These are phyloP conservation scores for Rhizoctonia solani DNA, from an alignment of 1,284 basidiomycete species.

Conservation along the genomic window DNA sequence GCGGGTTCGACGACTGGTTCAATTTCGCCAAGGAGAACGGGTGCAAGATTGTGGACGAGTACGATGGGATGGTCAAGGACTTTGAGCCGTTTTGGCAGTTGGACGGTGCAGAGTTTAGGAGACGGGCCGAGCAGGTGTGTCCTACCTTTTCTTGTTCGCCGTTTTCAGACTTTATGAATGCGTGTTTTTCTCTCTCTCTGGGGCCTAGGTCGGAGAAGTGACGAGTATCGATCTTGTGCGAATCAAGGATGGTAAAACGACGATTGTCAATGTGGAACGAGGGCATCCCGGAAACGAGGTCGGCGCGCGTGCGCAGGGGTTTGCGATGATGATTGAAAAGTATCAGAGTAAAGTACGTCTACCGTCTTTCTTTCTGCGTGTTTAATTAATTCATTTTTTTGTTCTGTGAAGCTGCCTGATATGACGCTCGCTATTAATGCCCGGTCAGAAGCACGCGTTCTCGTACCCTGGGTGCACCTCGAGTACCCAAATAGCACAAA, in stretches of 20 bases:
- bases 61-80: conserved; percentile 80
- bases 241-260: conserved; percentile 65
- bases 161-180: conserved; percentile 25
- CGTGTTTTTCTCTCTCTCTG: not conserved
- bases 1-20: conserved; percentile 90
- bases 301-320: conserved; percentile 76
- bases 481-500: conserved; percentile 68
- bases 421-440: conserved; percentile 92
- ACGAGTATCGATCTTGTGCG: conserved; percentile 85
- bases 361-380: not conserved
- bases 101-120: conserved; percentile 69
- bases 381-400: conserved; percentile 14
- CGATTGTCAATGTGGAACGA: conserved; percentile 44
- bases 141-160: conserved; percentile 32
- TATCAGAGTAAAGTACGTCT: conserved; percentile 65
- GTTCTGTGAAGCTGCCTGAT: conserved; percentile 68
- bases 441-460: conserved; percentile 86
- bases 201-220: conserved; percentile 73
- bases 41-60: conserved; percentile 87
- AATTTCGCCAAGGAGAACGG: conserved; percentile 72
- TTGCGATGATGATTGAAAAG: conserved; percentile 70
- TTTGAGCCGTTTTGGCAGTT: conserved; percentile 80
- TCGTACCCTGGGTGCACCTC: conserved; percentile 85
- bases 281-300: conserved; percentile 65
- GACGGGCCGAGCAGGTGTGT: conserved; percentile 69